phyloP scores from a whole-genome alignment of 371 early-diverging fungal genomes.

The Thermomucor indicae-seudaticae region DNA sequence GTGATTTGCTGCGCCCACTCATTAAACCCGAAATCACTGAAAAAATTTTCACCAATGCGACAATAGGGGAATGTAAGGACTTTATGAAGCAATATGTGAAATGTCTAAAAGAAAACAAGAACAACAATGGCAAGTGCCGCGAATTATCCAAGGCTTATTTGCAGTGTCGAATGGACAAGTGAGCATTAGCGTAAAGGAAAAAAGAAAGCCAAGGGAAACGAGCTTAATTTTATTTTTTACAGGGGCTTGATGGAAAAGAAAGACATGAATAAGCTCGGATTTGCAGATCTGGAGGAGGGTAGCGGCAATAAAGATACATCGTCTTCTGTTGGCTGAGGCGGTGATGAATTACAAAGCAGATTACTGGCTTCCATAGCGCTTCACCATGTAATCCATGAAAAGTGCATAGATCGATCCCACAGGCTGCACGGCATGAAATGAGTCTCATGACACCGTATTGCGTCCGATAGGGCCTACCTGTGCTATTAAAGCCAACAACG shows the following conservation, averaged over 20 bases:
- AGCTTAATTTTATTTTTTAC: background rate
- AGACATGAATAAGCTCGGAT: constrained; percentile 68
- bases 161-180: constrained; percentile 84
- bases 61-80: constrained; percentile 66
- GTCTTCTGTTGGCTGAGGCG: no score
- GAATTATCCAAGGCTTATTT: constrained; percentile 68
- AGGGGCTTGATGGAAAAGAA: constrained; percentile 69
- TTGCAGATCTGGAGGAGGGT: constrained; percentile 50
- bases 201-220: background rate
- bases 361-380: no score
- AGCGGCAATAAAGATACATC: no score
- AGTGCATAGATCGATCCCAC: constrained; percentile 39
- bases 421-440: constrained; percentile 18
- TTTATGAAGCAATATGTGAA: constrained; percentile 69
- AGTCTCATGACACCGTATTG: background rate
- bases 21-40: background rate
- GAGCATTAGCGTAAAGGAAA: constrained; percentile 12
- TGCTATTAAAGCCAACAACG: constrained; percentile 27
- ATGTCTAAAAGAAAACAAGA: constrained; percentile 68
- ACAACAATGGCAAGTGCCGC: constrained; percentile 64
- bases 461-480: constrained; percentile 21
- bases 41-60: background rate
- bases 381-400: constrained; percentile 42
- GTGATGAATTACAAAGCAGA: no score
- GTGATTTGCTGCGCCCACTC: constrained; percentile 13